Conservation (phyloP, 345 rosid genomes). For the Toxicodendron radicans region DNA sequence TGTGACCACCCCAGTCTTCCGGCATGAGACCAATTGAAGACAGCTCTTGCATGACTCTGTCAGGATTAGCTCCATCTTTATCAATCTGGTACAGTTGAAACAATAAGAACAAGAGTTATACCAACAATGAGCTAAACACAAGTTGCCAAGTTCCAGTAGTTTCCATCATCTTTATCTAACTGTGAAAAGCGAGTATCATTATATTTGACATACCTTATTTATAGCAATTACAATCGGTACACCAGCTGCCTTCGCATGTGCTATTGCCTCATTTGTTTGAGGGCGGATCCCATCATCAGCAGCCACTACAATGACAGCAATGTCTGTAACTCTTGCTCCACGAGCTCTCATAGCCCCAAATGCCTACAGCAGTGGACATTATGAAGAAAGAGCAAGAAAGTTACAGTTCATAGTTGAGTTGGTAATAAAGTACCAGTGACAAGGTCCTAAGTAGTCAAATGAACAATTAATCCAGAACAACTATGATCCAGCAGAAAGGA, state of each 20-base stretch:
- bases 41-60: slow-evolving; percentile 97
- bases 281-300: slow-evolving; percentile 99
- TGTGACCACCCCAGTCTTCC: slow-evolving; percentile 98
- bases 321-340: slow-evolving; percentile 96
- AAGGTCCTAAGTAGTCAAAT: not conserved
- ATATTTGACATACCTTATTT: slow-evolving; percentile 60
- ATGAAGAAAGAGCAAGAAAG: slow-evolving; percentile 16
- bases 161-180: slow-evolving; percentile 15
- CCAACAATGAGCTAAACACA: slow-evolving; percentile 22
- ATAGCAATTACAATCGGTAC: slow-evolving; percentile 91
- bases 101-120: slow-evolving; percentile 16
- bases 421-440: slow-evolving; percentile 6
- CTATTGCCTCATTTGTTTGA: slow-evolving; percentile 96
- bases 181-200: slow-evolving; percentile 14
- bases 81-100: slow-evolving; percentile 61
- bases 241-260: slow-evolving; percentile 97
- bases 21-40: slow-evolving; percentile 96
- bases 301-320: slow-evolving; percentile 93
- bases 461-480: slow-evolving; percentile 5
- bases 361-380: slow-evolving; percentile 60
- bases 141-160: slow-evolving; percentile 15
- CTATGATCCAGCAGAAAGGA: slow-evolving; percentile 5
- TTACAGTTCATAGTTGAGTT: slow-evolving; percentile 20
- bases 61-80: slow-evolving; percentile 96
- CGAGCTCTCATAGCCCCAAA: slow-evolving; percentile 99